Base-by-base conservation (phyloP, 352 stramenopile species). In the Blastocystis sp. region DNA sequence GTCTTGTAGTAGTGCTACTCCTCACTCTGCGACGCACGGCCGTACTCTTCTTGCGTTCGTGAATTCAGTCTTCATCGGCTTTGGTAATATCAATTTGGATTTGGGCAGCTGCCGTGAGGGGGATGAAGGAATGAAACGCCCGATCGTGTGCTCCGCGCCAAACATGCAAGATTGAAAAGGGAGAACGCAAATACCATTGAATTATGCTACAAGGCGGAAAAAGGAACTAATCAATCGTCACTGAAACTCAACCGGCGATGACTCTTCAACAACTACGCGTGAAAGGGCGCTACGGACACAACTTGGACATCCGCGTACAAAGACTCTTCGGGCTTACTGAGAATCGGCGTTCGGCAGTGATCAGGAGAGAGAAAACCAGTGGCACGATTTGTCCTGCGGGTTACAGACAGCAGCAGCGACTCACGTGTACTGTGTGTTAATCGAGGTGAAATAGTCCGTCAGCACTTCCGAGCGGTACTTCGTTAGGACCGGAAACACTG, bases 11-110 rank as follows among this genome's bases (percentile, higher is more conserved):
- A 51, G n/a, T 69, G 66, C 79, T 89, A 89, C 31, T 33, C 35
- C 2, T 62, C 3, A 77, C 16, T 35, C 12, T 37, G 26, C 3
- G n/a, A 31, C 29, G 3, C 0, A 16, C 12, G 13, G 26, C 3
- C 41, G 3, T 59, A 89, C 79, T 13, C 35, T 89, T 59, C 79
- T 62, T 0, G 79, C 79, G 55, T 89, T 89, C 2, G 79, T 79
- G n/a, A 89, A 89, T 29, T 77, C 63, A 16, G 79, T 89, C 51
- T 89, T 89, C 79, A 89, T 89, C 16, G 13, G 55, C 55, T 62
- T 0, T 62, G 1, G 55, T 19, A 62, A 62, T 26, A 26, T n/a
- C 51, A 61, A 61, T 61, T 61, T 12, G 12, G 51, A 61, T 29
- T 29, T 24, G 24, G 62, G 62, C 35, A 37, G 21, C 35, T 6